Evolutionary conservation across 345 rosid genomes (phyloP).

Genomic region (Litchi chinensis): DNA sequence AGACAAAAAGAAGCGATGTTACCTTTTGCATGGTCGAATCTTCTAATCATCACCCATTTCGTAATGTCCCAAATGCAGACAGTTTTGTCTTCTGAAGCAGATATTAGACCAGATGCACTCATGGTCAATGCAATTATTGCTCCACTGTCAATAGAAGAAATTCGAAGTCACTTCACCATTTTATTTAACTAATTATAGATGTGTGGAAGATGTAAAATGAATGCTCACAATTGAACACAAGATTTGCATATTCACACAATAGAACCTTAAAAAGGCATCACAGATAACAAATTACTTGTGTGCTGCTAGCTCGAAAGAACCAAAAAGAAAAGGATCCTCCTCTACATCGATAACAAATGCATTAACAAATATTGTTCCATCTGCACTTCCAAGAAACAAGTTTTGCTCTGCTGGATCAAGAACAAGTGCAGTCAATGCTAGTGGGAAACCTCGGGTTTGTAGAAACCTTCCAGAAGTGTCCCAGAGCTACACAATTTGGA

Average conservation of each 20-base stretch:
- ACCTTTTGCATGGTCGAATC: slow-evolving; percentile 51
- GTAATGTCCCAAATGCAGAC: slow-evolving; percentile 54
- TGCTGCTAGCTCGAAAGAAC: slow-evolving; percentile 41
- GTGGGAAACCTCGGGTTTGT: slow-evolving; percentile 40
- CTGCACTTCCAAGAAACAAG: slow-evolving; percentile 41
- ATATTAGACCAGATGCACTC: slow-evolving; percentile 40
- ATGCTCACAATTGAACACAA: not conserved
- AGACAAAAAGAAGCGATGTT: not conserved
- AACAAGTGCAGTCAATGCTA: slow-evolving; percentile 42
- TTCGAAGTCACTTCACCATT: slow-evolving; percentile 5
- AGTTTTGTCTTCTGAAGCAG: slow-evolving; percentile 54
- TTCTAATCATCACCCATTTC: slow-evolving; percentile 27
- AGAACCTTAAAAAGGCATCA: slow-evolving; percentile 37
- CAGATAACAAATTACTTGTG: slow-evolving; percentile 63
- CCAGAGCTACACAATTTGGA: slow-evolving; percentile 44
- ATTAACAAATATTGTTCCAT: slow-evolving; percentile 50
- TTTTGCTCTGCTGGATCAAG: slow-evolving; percentile 43
- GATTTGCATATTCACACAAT: too few species aligned
- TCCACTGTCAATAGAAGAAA: slow-evolving; percentile 35
- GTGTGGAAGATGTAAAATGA: not conserved
- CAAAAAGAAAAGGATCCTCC: slow-evolving; percentile 34
- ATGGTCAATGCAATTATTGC: slow-evolving; percentile 50
- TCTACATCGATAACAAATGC: slow-evolving; percentile 29
- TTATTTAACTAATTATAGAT: not conserved
- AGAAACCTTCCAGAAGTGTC: slow-evolving; percentile 45